phyloP scores from a whole-genome alignment of 495 filamentous ascomycete species.

The Xylaria longipes region DNA sequence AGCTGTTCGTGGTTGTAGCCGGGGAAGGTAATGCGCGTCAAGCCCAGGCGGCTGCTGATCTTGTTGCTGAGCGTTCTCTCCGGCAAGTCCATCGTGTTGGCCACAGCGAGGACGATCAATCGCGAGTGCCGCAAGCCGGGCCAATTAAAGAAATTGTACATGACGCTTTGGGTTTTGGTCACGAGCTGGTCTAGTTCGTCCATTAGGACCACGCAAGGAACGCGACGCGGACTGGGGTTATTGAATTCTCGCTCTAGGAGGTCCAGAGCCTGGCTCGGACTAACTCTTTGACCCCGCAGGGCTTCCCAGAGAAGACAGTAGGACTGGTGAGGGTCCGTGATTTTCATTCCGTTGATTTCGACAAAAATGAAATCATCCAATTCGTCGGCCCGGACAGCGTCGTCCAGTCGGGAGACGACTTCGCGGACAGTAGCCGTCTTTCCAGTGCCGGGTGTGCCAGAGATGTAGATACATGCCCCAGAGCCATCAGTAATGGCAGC shows the following conservation, averaged over 20 bases:
- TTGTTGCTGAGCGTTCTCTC: slow-evolving; percentile 98
- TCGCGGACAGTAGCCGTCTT: slow-evolving; percentile 98
- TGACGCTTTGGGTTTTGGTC: slow-evolving; percentile 96
- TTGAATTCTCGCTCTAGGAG: slow-evolving; percentile 92
- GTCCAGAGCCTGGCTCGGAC: slow-evolving; percentile 87
- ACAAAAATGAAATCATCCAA: slow-evolving; percentile 99
- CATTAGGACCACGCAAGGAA: slow-evolving; percentile 98
- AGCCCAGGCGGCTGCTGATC: slow-evolving; percentile 88
- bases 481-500: slow-evolving; percentile 92
- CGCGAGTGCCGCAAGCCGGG: slow-evolving; percentile 89
- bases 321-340: slow-evolving; percentile 95
- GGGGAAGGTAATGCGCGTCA: slow-evolving; percentile 93
- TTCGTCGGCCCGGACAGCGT: slow-evolving; percentile 84
- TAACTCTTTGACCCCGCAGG: slow-evolving; percentile 89
- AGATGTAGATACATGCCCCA: slow-evolving; percentile 97
- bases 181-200: slow-evolving; percentile 98
- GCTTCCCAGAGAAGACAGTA: slow-evolving; percentile 98
- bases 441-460: slow-evolving; percentile 97
- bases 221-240: slow-evolving; percentile 83
- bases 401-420: slow-evolving; percentile 87
- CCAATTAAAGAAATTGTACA: slow-evolving; percentile 99
- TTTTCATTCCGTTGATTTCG: slow-evolving; percentile 99
- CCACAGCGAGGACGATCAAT: slow-evolving; percentile 94
- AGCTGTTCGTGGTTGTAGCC: slow-evolving; percentile 97
- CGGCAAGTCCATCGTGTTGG: slow-evolving; percentile 99